Conservation (phyloP, 768 basidiomycete species). For the Mycena albidolilacea region DNA sequence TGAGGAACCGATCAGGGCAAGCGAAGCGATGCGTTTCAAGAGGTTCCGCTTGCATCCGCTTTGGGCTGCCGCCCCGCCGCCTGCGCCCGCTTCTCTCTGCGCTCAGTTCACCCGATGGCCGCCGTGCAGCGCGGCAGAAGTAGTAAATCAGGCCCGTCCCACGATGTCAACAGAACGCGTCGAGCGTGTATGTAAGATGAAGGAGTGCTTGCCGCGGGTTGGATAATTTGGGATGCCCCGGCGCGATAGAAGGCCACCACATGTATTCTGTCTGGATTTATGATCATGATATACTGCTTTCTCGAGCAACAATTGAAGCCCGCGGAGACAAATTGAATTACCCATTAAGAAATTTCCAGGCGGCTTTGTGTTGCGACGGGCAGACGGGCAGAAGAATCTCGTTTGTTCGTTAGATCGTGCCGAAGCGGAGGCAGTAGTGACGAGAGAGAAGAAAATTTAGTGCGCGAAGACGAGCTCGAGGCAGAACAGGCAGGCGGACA, state of each 20-base stretch:
- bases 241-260: not conserved
- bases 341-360: slow-evolving; percentile 20
- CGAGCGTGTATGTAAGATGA: slow-evolving; percentile 31
- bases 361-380: not conserved
- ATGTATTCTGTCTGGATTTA: slow-evolving; percentile 17
- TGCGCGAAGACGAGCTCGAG: slow-evolving; percentile 10
- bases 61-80: not conserved
- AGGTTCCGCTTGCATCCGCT: not conserved
- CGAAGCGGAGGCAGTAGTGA: slow-evolving; percentile 6
- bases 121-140: slow-evolving; percentile 13
- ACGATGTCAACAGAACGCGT: slow-evolving; percentile 27
- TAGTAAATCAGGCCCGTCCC: slow-evolving; percentile 1
- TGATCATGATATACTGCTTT: not conserved
- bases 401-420: too few relatives aligned
- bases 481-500: not conserved
- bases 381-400: not conserved
- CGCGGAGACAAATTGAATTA: slow-evolving; percentile 27
- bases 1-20: slow-evolving; percentile 35
- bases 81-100: too few relatives aligned
- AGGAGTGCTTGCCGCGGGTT: slow-evolving; percentile 3
- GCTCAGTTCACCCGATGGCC: slow-evolving; percentile 12
- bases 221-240: slow-evolving; percentile 7
- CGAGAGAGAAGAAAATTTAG: not conserved
- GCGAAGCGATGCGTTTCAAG: slow-evolving; percentile 20
- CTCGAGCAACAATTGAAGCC: slow-evolving; percentile 11